A percentile compares a stretch with the other conserved stretches of the same genome.
phyloP scores from a whole-genome alignment of 2,329 filamentous ascomycete species.

The Chrysoporthe puriensis region DNA sequence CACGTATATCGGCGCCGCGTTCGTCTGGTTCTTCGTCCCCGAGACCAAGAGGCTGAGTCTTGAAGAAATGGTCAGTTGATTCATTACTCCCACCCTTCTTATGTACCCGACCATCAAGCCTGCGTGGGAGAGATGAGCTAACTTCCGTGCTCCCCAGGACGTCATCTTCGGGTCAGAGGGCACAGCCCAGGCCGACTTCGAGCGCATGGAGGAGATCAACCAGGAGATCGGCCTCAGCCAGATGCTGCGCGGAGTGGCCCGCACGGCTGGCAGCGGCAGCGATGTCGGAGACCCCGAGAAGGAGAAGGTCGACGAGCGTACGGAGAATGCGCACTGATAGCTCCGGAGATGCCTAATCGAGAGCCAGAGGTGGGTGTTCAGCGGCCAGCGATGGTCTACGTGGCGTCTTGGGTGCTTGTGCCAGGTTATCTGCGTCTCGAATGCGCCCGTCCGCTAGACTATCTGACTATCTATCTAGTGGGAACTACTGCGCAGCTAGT shows the following conservation, averaged over 20 bases:
- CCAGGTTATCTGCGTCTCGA: no score
- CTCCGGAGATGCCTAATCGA: neutral
- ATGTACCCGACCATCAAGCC: neutral
- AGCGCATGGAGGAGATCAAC: constrained; percentile 76
- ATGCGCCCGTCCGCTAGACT: no score
- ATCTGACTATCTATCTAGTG: no score
- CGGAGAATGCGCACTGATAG: constrained; percentile 11
- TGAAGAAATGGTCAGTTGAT: constrained; percentile 61
- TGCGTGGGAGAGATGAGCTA: neutral
- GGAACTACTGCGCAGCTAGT: no score
- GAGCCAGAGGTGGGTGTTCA: no score
- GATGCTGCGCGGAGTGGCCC: constrained; percentile 39
- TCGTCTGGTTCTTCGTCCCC: constrained; percentile 66
- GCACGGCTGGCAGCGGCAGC: constrained; percentile 29
- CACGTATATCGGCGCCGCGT: constrained; percentile 63
- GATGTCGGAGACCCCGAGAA: constrained; percentile 33
- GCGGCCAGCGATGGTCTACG: no score
- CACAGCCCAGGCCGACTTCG: constrained; percentile 67
- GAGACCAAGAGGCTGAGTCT: constrained; percentile 67
- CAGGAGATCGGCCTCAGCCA: constrained; percentile 65
- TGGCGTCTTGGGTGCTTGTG: no score
- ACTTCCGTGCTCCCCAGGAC: constrained; percentile 47
- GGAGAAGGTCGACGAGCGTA: constrained; percentile 30
- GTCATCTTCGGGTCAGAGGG: constrained; percentile 69
- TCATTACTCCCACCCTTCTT: neutral